phyloP scores from a whole-genome alignment of 2,329 filamentous ascomycete genomes.

The Sporothrix curviconia region DNA sequence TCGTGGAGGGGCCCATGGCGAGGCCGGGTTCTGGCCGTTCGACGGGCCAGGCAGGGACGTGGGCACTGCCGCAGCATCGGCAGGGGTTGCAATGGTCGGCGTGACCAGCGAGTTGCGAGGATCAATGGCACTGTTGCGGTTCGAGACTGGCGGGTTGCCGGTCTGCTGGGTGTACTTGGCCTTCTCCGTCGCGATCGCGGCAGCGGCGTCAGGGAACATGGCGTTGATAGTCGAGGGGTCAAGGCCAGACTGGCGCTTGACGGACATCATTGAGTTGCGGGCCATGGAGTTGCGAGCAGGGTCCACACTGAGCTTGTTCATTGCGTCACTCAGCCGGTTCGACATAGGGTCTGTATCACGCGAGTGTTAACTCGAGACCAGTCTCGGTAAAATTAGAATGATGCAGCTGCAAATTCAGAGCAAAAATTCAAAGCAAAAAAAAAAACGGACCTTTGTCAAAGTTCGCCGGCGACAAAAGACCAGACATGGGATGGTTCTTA shows the following conservation, averaged over 20 bases:
- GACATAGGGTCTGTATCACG: constrained; percentile 99
- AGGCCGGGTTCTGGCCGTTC: constrained; percentile 61
- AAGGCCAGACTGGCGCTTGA: constrained; percentile 90
- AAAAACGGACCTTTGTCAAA: constrained; percentile 78
- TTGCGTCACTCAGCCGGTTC: constrained; percentile 88
- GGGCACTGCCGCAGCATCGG: constrained; percentile 53
- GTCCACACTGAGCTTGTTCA: constrained; percentile 89
- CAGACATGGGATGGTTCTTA: constrained; percentile 95
- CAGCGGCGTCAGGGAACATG: constrained; percentile 98
- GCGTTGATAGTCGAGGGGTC: constrained; percentile 91
- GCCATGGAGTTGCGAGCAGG: constrained; percentile 79
- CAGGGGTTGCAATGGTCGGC: constrained; percentile 66
- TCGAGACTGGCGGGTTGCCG: constrained; percentile 80
- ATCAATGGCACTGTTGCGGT: constrained; percentile 83
- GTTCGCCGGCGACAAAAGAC: constrained; percentile 86
- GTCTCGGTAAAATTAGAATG: constrained; percentile 1
- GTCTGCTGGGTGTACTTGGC: constrained; percentile 95
- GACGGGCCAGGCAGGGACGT: constrained; percentile 55
- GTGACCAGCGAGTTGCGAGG: constrained; percentile 68
- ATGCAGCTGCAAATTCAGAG: background rate
- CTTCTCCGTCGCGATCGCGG: constrained; percentile 97
- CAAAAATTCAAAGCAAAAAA: background rate
- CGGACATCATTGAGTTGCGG: constrained; percentile 69
- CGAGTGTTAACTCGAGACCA: constrained; percentile 20
- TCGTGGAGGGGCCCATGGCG: constrained; percentile 67